Base-by-base conservation (phyloP, 1,284 basidiomycete genomes). In the Phellopilus nigrolimitatus region DNA sequence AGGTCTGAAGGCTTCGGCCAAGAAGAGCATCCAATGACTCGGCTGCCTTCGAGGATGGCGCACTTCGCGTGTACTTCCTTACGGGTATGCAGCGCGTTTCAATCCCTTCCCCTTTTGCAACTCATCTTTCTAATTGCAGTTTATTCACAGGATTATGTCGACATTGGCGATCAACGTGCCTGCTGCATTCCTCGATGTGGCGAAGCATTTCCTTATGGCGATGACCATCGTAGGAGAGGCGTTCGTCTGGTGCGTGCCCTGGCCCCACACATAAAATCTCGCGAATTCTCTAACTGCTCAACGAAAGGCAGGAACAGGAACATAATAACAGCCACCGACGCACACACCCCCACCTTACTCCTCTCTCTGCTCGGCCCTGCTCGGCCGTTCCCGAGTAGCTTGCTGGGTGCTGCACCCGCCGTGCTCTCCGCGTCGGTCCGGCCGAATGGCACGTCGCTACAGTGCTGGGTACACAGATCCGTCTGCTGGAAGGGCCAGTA, bases 21-120 rank as follows among this genome's bases (percentile, higher is more conserved):
- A 84, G 62, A 79, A 56, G 27, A 44, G 24, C 25, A 65, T 83
- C 4, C 78, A 87, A 48, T 98, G 95, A 94, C 65, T 94, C 47
- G 93, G 97, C 66, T 97, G 89, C 66, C 62, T 93, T 80, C 68
- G 76, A 84, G 56, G 91, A 95, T 63, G 89, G 88, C 0, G 76
- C 76, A 3, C 68, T 97, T 15, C 78, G 77, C 57, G 78, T 93
- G 3, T 95, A 95, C 66, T 87, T 90, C 1, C 75, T 76, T 42
- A 82, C 81, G 0, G 94, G 93, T 4, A 68, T 91, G 64, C 78
- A 83, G 89, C 89, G 58, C 57, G 76, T 59, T 33, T 21, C 36
- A 47, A 33, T 17, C 31, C 17, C 39, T 28, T 49, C 4, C 31
- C 43, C 30, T 28, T 1, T 10, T 27, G 44, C 47, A 49, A 61